Evolutionary conservation across 345 rosid genomes (phyloP).

Genomic region (Eucalyptus lansdowneana): DNA sequence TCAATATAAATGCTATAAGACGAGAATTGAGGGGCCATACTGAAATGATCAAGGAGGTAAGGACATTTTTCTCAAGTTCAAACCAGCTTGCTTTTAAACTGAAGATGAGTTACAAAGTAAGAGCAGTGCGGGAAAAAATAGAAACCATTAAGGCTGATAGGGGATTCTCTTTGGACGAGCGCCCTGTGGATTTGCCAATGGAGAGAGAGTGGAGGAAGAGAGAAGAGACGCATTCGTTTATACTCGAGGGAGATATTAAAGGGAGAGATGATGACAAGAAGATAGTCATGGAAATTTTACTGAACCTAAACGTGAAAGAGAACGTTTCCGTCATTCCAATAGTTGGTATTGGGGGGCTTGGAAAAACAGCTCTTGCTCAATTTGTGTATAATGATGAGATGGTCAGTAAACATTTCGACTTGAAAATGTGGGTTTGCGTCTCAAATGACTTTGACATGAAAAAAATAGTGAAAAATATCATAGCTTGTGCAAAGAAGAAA

Average conservation of each 20-base stretch:
- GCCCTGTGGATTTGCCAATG: not conserved
- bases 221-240: not conserved
- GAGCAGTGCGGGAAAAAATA: not conserved
- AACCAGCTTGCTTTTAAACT: not conserved
- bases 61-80: not conserved
- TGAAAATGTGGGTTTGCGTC: no score
- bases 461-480: no score
- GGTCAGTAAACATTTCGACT: no score
- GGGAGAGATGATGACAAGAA: no score
- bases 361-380: no score
- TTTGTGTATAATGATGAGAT: no score
- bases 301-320: no score
- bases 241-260: fast-evolving
- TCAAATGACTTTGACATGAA: no score
- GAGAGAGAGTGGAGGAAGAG: not conserved
- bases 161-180: not conserved
- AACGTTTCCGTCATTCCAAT: no score
- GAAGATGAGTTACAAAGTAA: no score
- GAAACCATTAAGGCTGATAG: not conserved
- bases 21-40: not conserved
- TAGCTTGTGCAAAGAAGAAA: no score
- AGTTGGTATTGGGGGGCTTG: no score
- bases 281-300: not conserved
- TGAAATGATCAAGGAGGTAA: not conserved
- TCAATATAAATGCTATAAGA: not conserved